Evolutionary conservation across 192 early-diverging fungal genomes (phyloP).

Genomic region (Phycomyces blakesleeanus): DNA sequence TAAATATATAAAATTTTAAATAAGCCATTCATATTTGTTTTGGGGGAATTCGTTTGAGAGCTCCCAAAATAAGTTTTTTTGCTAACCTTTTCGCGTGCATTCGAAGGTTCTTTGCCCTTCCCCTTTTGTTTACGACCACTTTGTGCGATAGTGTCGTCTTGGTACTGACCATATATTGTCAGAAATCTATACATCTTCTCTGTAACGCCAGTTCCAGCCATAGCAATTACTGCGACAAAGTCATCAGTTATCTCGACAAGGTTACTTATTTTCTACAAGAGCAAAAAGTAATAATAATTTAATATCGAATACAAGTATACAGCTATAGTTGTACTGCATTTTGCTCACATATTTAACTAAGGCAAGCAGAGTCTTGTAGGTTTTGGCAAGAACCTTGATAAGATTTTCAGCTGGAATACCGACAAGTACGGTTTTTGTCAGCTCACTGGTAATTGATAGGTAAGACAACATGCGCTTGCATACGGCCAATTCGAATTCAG

Average conservation of each 20-base stretch:
- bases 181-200: conserved; percentile 53
- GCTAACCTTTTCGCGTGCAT: conserved; percentile 30
- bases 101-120: conserved; percentile 23
- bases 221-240: conserved; percentile 44
- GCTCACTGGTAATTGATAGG: conserved; percentile 36
- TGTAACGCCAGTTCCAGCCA: conserved; percentile 43
- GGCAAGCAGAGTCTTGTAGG: conserved; percentile 43
- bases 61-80: neutral
- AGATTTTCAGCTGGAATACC: conserved; percentile 43
- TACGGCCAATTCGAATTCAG: conserved; percentile 37
- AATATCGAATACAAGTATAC: neutral
- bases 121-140: conserved; percentile 16
- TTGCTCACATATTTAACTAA: conserved; percentile 44
- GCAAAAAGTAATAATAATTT: conserved; percentile 2
- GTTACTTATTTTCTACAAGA: conserved; percentile 21
- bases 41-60: too few species aligned
- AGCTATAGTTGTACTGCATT: neutral
- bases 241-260: conserved; percentile 29
- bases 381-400: conserved; percentile 43
- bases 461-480: conserved; percentile 37
- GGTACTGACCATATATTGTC: conserved; percentile 24
- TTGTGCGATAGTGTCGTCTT: neutral
- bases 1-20: neutral
- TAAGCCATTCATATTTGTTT: too few species aligned
- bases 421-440: conserved; percentile 39